Conservation (phyloP, 306 rosid species). For the Glycine tomentella region DNA sequence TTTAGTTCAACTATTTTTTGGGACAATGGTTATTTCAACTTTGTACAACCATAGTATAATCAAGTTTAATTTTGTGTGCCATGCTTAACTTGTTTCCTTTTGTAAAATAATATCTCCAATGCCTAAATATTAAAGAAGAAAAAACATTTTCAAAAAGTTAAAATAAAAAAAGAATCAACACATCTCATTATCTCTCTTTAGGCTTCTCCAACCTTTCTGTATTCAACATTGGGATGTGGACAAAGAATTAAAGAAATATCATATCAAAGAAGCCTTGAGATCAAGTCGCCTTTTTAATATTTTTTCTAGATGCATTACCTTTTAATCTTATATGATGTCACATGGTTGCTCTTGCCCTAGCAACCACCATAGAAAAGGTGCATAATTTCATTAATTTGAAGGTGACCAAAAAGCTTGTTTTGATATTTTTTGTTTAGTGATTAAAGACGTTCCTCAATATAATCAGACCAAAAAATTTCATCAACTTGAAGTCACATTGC, state of each 20-base stretch:
- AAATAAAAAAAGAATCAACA: neutral
- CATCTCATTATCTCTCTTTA: neutral
- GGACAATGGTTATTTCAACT: constrained; percentile 36
- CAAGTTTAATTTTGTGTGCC: constrained; percentile 10
- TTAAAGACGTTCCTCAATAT: constrained; percentile 30
- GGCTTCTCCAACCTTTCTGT: constrained; percentile 9
- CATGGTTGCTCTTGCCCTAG: constrained; percentile 33
- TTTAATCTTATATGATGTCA: constrained; percentile 36
- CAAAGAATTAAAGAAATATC: constrained; percentile 30
- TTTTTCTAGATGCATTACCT: constrained; percentile 1
- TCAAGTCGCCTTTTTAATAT: constrained; percentile 37
- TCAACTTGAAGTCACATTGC: constrained; percentile 35
- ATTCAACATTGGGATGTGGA: constrained; percentile 20
- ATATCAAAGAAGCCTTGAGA: constrained; percentile 39
- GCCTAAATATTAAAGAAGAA: neutral
- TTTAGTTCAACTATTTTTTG: neutral
- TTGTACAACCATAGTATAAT: neutral
- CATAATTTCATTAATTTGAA: neutral
- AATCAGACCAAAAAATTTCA: constrained; percentile 33
- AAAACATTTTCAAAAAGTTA: neutral
- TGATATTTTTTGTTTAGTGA: neutral
- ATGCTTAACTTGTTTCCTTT: neutral
- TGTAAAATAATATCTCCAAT: constrained; percentile 11
- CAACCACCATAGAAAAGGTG: constrained; percentile 40
- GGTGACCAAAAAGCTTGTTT: constrained; percentile 16